phyloP scores from a whole-genome alignment of 768 basidiomycete genomes.

The Peribolospora kevripleyi region DNA sequence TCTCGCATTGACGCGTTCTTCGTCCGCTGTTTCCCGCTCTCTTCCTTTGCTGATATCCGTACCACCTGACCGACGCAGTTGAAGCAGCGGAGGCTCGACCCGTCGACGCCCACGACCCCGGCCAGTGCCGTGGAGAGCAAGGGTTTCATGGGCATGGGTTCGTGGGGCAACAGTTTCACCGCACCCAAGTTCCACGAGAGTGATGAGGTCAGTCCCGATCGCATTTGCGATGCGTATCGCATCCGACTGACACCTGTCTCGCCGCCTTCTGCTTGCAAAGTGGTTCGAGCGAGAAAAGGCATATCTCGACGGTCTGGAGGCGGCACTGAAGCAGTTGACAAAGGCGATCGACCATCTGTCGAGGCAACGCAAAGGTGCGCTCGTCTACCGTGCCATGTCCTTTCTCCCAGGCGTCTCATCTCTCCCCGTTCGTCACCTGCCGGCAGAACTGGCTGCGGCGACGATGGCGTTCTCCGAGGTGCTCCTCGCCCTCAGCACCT shows the following conservation, averaged over 20 bases:
- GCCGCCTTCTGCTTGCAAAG: slow-evolving; percentile 18
- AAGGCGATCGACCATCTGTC: slow-evolving; percentile 69
- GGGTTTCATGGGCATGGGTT: slow-evolving; percentile 31
- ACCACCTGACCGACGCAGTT: slow-evolving; percentile 30
- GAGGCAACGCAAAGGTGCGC: slow-evolving; percentile 47
- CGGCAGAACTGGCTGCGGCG: slow-evolving; percentile 50
- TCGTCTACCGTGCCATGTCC: not conserved
- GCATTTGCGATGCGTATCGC: not conserved
- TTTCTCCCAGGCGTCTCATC: not conserved
- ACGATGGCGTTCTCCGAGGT: slow-evolving; percentile 16
- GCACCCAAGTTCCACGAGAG: slow-evolving; percentile 56
- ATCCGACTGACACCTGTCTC: not conserved
- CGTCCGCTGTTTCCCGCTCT: not conserved
- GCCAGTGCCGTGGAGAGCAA: slow-evolving; percentile 21
- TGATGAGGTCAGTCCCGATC: slow-evolving; percentile 37
- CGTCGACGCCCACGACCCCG: slow-evolving; percentile 23
- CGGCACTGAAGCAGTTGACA: slow-evolving; percentile 60
- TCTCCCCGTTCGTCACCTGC: not conserved
- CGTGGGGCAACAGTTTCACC: slow-evolving; percentile 7
- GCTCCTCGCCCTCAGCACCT: slow-evolving; percentile 26
- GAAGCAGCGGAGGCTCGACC: slow-evolving; percentile 60
- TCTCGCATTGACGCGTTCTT: not conserved
- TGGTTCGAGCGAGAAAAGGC: slow-evolving; percentile 78
- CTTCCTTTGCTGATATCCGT: slow-evolving; percentile 1
- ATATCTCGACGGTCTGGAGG: slow-evolving; percentile 71